Evolutionary conservation across 345 rosid genomes (phyloP).

Genomic region (Aquilaria sinensis): DNA sequence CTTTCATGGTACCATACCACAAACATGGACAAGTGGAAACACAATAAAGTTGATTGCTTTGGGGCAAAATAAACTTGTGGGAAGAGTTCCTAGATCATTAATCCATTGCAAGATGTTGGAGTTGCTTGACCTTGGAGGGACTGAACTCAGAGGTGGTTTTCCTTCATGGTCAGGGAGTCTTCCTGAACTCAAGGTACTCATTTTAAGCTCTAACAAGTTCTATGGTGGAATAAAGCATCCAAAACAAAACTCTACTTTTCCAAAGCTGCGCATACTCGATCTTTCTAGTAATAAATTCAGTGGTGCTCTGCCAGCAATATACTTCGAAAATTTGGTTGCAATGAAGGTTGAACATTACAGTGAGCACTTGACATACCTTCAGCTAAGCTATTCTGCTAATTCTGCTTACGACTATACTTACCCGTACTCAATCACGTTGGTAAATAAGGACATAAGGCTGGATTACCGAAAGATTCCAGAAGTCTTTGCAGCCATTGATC

Average conservation of each 20-base stretch:
- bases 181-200: slow-evolving; percentile 5
- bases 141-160: slow-evolving; percentile 1
- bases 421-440: too few relatives aligned
- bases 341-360: background rate
- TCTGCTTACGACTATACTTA: background rate
- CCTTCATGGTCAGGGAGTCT: slow-evolving; percentile 10
- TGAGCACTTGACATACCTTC: background rate
- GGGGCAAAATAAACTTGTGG: slow-evolving; percentile 12
- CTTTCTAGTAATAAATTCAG: slow-evolving; percentile 4
- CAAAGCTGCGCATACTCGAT: slow-evolving; percentile 2
- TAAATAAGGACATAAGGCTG: too few relatives aligned
- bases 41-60: slow-evolving; percentile 10
- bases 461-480: too few relatives aligned
- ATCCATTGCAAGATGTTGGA: background rate
- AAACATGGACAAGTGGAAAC: slow-evolving; percentile 2
- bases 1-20: slow-evolving; percentile 17
- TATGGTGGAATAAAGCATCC: background rate
- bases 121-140: slow-evolving; percentile 2
- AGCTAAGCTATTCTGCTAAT: background rate
- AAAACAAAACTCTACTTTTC: background rate
- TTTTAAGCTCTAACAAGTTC: slow-evolving; percentile 9
- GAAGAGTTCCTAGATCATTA: slow-evolving; percentile 8
- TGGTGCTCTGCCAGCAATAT: background rate
- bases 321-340: background rate
- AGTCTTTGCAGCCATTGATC: too few relatives aligned